These are phyloP conservation scores for Ophiostoma sp. DNA, from an alignment of 2,329 filamentous ascomycete genomes.

Conservation along the genomic window DNA sequence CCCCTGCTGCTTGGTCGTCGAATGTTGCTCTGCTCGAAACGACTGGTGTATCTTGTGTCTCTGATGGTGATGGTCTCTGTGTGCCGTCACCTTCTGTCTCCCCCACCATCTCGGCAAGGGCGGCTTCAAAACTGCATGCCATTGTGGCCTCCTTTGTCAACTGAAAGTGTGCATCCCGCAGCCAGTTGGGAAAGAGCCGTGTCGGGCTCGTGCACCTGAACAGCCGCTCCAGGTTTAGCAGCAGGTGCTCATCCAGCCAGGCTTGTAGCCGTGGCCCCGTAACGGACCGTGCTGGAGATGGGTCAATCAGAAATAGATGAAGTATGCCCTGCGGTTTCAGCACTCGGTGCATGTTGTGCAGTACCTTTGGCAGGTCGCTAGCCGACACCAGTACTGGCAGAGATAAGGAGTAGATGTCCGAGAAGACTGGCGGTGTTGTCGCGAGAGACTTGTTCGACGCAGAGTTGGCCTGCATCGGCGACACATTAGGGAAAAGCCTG, in stretches of 20 bases:
- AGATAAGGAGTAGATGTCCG: constrained; percentile 47
- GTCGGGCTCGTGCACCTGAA: constrained; percentile 57
- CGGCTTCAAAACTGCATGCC: constrained; percentile 46
- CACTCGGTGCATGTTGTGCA: constrained; percentile 52
- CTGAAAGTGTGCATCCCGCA: constrained; percentile 50
- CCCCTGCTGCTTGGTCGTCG: not conserved
- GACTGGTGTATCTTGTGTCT: not conserved
- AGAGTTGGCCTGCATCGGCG: constrained; percentile 38
- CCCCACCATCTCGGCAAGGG: constrained; percentile 28
- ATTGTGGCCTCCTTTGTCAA: constrained; percentile 44
- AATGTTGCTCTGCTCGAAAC: not conserved
- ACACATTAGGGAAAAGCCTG: constrained; percentile 37
- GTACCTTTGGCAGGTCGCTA: constrained; percentile 50
- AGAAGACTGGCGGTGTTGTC: constrained; percentile 41
- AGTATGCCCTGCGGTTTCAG: constrained; percentile 52
- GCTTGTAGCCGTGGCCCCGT: constrained; percentile 52
- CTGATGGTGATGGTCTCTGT: too few relatives aligned
- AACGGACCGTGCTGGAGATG: constrained; percentile 50
- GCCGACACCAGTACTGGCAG: constrained; percentile 54
- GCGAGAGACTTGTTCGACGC: constrained; percentile 32
- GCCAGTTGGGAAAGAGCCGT: constrained; percentile 53
- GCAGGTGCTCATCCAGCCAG: constrained; percentile 58
- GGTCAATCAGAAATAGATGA: constrained; percentile 58
- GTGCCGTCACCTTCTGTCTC: not conserved
- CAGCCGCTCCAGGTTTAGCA: constrained; percentile 53